Evolutionary conservation across 805 yeast species (phyloP).

Genomic region (Myxozyma neglecta): DNA sequence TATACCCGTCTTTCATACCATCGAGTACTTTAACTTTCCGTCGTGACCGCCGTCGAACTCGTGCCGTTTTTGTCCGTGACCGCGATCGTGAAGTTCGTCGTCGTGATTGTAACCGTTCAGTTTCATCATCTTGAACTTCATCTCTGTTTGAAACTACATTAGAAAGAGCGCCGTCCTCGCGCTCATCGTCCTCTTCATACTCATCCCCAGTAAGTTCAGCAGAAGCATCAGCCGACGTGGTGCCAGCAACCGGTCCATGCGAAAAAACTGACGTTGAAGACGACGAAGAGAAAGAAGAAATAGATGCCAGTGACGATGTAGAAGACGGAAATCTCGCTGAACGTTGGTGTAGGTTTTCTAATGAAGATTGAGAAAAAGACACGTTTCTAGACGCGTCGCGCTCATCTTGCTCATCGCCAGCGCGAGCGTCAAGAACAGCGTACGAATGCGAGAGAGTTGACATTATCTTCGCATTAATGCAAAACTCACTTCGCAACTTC

Average conservation of each 20-base stretch:
- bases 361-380: not conserved
- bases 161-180: not conserved
- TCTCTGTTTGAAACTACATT: too few relatives aligned
- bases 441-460: slow-evolving; percentile 4
- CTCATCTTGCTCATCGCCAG: not conserved
- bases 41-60: not conserved
- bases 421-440: not conserved
- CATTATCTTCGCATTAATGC: not conserved
- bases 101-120: not conserved
- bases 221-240: not conserved
- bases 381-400: slow-evolving; percentile 2
- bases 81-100: slow-evolving; percentile 1
- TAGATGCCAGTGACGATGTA: not conserved
- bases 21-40: slow-evolving; percentile 15
- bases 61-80: not conserved
- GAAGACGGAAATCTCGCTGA: not conserved
- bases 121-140: too few relatives aligned
- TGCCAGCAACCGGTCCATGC: too few relatives aligned
- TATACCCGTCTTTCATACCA: slow-evolving; percentile 32
- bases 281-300: not conserved
- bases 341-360: not conserved
- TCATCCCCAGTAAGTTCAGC: not conserved
- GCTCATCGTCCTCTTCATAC: slow-evolving; percentile 8
- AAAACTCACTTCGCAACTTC: too few relatives aligned
- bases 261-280: too few relatives aligned